Evolutionary conservation across 1,284 basidiomycete species (phyloP).

Genomic region (Inonotus hispidus): DNA sequence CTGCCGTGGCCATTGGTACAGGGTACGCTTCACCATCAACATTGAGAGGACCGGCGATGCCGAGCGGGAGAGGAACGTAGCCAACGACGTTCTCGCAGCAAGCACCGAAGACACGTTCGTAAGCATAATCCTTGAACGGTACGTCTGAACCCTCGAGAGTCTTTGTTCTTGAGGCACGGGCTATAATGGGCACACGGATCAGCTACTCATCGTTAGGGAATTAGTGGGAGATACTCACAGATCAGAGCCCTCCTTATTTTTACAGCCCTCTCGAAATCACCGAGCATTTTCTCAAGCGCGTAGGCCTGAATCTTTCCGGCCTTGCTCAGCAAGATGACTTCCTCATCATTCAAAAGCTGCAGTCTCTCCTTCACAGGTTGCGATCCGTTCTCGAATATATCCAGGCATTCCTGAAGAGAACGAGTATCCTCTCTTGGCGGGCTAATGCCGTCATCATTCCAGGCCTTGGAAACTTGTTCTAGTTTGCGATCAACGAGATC

Average conservation of each 20-base stretch:
- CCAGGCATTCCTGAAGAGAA: conserved; percentile 75
- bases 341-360: conserved; percentile 81
- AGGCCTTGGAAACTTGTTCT: conserved; percentile 32
- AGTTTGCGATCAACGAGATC: conserved; percentile 33
- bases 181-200: conserved; percentile 34
- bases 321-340: conserved; percentile 85
- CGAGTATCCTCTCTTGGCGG: conserved; percentile 35
- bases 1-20: conserved; percentile 99
- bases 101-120: conserved; percentile 90
- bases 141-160: conserved; percentile 83
- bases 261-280: conserved; percentile 85
- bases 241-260: conserved; percentile 84
- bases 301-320: conserved; percentile 93
- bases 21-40: conserved; percentile 85
- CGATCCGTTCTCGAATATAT: conserved; percentile 83
- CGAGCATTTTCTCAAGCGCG: conserved; percentile 89
- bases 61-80: conserved; percentile 94
- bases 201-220: not conserved
- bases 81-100: conserved; percentile 99
- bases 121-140: conserved; percentile 88
- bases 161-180: conserved; percentile 81
- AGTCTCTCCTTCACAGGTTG: conserved; percentile 54
- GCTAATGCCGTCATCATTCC: conserved; percentile 16
- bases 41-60: conserved; percentile 93
- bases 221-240: conserved; percentile 50